A percentile compares a stretch with the other conserved stretches of the same genome.
phyloP scores from a whole-genome alignment of 1,284 basidiomycete genomes.

The Marasmius oreades region DNA sequence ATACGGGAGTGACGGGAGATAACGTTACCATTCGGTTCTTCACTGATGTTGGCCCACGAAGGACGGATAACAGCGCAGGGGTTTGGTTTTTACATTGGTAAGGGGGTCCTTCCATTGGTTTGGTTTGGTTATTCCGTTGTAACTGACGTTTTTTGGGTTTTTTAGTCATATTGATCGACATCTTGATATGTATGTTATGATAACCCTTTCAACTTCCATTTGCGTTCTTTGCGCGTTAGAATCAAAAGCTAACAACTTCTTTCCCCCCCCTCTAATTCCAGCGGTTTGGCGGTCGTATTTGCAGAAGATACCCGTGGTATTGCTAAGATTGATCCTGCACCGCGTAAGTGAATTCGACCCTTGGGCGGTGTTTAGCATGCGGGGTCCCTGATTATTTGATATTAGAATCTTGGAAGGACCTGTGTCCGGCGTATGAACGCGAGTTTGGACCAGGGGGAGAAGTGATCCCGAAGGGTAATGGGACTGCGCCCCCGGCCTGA shows the following conservation, averaged over 20 bases:
- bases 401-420: too few relatives aligned
- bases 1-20: not conserved
- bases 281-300: conserved; percentile 36
- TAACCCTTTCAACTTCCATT: too few relatives aligned
- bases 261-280: conserved; percentile 9
- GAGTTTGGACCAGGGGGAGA: too few relatives aligned
- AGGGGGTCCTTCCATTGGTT: not conserved
- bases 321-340: conserved; percentile 19
- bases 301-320: conserved; percentile 29
- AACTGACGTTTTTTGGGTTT: not conserved
- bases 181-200: conserved; percentile 25
- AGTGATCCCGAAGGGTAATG: too few relatives aligned
- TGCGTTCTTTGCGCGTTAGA: not conserved
- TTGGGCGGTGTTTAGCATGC: too few relatives aligned
- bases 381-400: too few relatives aligned
- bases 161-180: conserved; percentile 38
- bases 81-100: conserved; percentile 1
- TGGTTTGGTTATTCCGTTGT: not conserved
- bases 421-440: too few relatives aligned
- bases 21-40: not conserved
- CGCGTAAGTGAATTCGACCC: conserved; percentile 22
- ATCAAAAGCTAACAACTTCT: not conserved
- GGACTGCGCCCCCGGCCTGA: too few relatives aligned
- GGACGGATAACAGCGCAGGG: not conserved
- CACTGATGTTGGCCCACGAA: not conserved